Evolutionary conservation across 1,284 basidiomycete genomes (phyloP).

Genomic region (Boletus sp.): DNA sequence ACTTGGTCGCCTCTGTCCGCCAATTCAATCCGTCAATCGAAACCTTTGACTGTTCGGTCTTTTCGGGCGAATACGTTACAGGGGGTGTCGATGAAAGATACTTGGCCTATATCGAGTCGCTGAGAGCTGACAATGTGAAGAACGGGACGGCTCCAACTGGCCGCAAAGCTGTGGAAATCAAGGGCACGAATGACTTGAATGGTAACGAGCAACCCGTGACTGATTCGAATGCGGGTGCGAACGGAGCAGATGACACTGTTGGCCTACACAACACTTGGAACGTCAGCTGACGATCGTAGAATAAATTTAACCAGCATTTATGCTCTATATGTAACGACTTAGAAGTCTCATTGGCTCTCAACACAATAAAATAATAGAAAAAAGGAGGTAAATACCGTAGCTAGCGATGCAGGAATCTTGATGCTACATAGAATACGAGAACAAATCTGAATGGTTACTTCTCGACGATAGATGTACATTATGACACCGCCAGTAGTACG

Average conservation of each 20-base stretch:
- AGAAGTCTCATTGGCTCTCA: background rate
- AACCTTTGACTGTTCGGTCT: slow-evolving; percentile 96
- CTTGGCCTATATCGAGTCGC: slow-evolving; percentile 70
- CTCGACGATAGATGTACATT: slow-evolving; percentile 11
- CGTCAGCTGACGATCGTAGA: slow-evolving; percentile 22
- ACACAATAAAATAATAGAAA: slow-evolving; percentile 8
- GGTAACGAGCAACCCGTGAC: slow-evolving; percentile 23
- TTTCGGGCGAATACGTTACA: slow-evolving; percentile 96
- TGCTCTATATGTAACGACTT: background rate
- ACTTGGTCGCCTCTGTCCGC: slow-evolving; percentile 86
- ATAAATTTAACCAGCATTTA: background rate
- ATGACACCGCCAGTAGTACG: background rate
- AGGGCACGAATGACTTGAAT: slow-evolving; percentile 33
- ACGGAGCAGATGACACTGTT: slow-evolving; percentile 70
- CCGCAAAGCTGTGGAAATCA: slow-evolving; percentile 38
- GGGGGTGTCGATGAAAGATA: slow-evolving; percentile 93
- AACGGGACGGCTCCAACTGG: slow-evolving; percentile 34
- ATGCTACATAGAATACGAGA: slow-evolving; percentile 18
- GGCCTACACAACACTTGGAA: slow-evolving; percentile 75
- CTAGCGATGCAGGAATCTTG: slow-evolving; percentile 11
- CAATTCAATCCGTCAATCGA: slow-evolving; percentile 82
- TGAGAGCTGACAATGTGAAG: slow-evolving; percentile 87
- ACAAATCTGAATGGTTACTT: background rate
- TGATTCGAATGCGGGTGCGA: slow-evolving; percentile 43
- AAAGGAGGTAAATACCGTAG: background rate